Evolutionary conservation across 768 basidiomycete genomes (phyloP), one percentile per base, ranked within the genome.

Genomic region (Kwoniella dendrophila): DNA sequence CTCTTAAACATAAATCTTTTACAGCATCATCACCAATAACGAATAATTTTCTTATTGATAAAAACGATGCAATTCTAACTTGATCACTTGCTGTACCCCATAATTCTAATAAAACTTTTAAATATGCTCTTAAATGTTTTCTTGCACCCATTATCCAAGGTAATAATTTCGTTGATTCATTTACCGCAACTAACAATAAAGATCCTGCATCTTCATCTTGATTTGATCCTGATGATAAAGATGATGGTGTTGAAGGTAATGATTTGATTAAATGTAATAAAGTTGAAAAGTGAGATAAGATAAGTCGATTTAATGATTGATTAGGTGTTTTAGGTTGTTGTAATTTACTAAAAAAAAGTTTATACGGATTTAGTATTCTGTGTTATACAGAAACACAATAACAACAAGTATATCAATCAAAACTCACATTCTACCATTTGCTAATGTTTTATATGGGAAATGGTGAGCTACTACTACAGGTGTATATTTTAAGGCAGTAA

Each of bases 231-330:
- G 51, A 56, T 4, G 63, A 60, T 8, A 59, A 59, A 1, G 66
- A 55, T 2, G 64, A 58, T 85, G 61, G 83, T 79, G 72, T 90
- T 85, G 52, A 87, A 84, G 58, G 80, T 1, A 93, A 82, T 62
- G 94, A 88, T 2, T 85, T 84, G 59, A 94, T 82, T 43, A 97
- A 78, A 67, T 90, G 86, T 20, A 92, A 83, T 59, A 90, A 80
- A 72, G 94, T 96, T 79, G 88, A 86, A 77, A 97, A 93, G 80
- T 90, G 92, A 2, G 92, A 91, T 18, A 92, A 82, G 59, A 94
- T 86, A 44, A 95, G 82, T 69, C 92, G 92, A 73, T 92, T 91
- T 5, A 96, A 83, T 0, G 88, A 83, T 76, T 89, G 88, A 78
- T 89, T 87, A 77, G 94, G 92, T 44, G 82, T 81, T 1, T 88